Percentiles rank a stretch among this genome's conserved stretches.
These are phyloP conservation scores for Trypanosoma boissoni DNA, from an alignment of 208 protist genomes.

Conservation along the genomic window DNA sequence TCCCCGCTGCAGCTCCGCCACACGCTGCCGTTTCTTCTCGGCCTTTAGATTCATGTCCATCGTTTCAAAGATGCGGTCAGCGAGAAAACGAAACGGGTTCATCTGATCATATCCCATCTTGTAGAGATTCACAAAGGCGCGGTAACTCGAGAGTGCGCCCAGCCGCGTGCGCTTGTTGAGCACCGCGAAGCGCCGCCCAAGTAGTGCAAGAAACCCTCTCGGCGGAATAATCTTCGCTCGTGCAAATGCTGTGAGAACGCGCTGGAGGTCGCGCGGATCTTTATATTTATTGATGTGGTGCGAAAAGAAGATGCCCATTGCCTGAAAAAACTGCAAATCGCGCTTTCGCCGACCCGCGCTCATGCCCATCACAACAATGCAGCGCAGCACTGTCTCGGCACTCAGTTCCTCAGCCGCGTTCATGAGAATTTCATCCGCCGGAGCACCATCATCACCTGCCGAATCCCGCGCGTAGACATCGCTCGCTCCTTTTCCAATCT, in stretches of 20 bases:
- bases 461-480: slow-evolving; percentile 13
- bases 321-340: slow-evolving; percentile 71
- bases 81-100: slow-evolving; percentile 72
- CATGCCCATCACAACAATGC: slow-evolving; percentile 69
- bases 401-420: slow-evolving; percentile 39
- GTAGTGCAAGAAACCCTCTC: slow-evolving; percentile 47
- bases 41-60: slow-evolving; percentile 51
- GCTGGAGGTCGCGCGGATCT: slow-evolving; percentile 55
- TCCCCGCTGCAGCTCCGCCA: slow-evolving; percentile 17
- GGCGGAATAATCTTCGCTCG: slow-evolving; percentile 71
- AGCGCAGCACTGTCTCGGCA: slow-evolving; percentile 38
- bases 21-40: slow-evolving; percentile 25
- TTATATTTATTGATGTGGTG: slow-evolving; percentile 66
- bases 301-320: slow-evolving; percentile 55
- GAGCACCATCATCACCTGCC: too few species aligned
- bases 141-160: slow-evolving; percentile 49
- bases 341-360: slow-evolving; percentile 60
- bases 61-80: slow-evolving; percentile 45
- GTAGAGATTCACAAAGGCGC: slow-evolving; percentile 60
- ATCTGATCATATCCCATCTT: slow-evolving; percentile 69
- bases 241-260: slow-evolving; percentile 69
- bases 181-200: slow-evolving; percentile 63
- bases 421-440: slow-evolving; percentile 36
- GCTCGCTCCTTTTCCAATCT: slow-evolving; percentile 9
- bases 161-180: slow-evolving; percentile 55